These are phyloP conservation scores for Aspergillus nanangensis DNA, from an alignment of 495 filamentous ascomycete species.

Conservation along the genomic window DNA sequence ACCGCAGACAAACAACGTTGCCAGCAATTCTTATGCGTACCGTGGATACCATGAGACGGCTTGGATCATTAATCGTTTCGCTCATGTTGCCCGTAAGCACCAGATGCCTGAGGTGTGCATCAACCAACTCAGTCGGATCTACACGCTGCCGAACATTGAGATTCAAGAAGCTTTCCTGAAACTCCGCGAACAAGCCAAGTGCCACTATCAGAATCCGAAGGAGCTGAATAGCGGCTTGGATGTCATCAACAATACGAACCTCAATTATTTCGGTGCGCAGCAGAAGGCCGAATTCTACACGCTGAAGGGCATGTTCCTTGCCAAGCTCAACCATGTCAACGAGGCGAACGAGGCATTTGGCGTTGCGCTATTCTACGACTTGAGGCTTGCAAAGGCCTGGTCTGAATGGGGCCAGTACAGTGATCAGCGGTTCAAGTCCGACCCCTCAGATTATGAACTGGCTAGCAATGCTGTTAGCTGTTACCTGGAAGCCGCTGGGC, in stretches of 20 bases:
- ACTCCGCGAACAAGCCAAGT: conserved; percentile 93
- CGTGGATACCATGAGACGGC: conserved; percentile 97
- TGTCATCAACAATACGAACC: conserved; percentile 99
- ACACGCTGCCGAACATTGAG: conserved; percentile 97
- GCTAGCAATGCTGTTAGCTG: conserved; percentile 91
- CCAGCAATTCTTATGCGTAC: conserved; percentile 88
- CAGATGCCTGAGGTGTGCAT: conserved; percentile 97
- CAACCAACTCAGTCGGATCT: conserved; percentile 92
- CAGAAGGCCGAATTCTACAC: conserved; percentile 99
- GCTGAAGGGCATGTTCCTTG: conserved; percentile 98
- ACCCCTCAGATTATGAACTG: conserved; percentile 69
- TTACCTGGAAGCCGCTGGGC: conserved; percentile 91
- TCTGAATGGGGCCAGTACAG: conserved; percentile 99
- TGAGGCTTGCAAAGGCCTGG: conserved; percentile 95
- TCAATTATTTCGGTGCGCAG: conserved; percentile 92
- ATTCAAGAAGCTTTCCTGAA: conserved; percentile 99
- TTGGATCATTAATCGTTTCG: conserved; percentile 99
- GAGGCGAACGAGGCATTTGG: conserved; percentile 94
- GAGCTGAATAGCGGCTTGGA: conserved; percentile 91
- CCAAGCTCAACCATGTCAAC: conserved; percentile 80
- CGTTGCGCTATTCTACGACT: conserved; percentile 88
- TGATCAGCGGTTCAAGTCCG: conserved; percentile 88
- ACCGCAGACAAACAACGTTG: conserved; percentile 69
- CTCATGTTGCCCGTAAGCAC: conserved; percentile 95
- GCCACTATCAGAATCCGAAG: conserved; percentile 90